Conservation (phyloP, 2,329 filamentous ascomycete species). For the Cladosporium sp. region DNA sequence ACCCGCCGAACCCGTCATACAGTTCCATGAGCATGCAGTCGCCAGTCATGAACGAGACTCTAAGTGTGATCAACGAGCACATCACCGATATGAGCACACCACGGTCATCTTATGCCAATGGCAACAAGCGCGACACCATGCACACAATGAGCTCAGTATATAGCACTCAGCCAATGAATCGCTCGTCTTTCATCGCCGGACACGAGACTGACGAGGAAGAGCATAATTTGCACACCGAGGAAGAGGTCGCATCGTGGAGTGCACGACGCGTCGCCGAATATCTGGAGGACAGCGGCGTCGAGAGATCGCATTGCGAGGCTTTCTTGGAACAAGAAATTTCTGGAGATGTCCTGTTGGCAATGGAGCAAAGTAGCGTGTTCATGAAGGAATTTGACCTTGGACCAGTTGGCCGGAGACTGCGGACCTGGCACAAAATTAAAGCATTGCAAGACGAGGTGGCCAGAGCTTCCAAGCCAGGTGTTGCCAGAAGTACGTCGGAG, state of each 20-base stretch:
- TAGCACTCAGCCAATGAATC: constrained; percentile 67
- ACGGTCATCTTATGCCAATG: constrained; percentile 46
- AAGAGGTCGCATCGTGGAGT: constrained; percentile 76
- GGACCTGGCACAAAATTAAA: constrained; percentile 97
- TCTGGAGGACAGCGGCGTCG: constrained; percentile 77
- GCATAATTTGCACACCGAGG: constrained; percentile 61
- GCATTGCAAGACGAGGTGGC: constrained; percentile 82
- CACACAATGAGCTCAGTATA: constrained; percentile 70
- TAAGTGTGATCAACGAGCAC: constrained; percentile 95
- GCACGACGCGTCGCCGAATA: constrained; percentile 83
- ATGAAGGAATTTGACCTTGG: constrained; percentile 94
- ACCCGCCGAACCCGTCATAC: constrained; percentile 6
- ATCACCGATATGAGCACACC: constrained; percentile 78
- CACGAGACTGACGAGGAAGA: constrained; percentile 95
- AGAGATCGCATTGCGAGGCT: constrained; percentile 85
- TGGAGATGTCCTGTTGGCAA: constrained; percentile 85
- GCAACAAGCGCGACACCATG: constrained; percentile 35
- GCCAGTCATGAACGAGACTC: constrained; percentile 88
- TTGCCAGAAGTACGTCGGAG: constrained; percentile 36
- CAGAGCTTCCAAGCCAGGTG: constrained; percentile 44
- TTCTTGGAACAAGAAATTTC: constrained; percentile 95
- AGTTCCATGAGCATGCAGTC: constrained; percentile 19
- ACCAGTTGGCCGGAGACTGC: constrained; percentile 80
- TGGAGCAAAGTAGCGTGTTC: constrained; percentile 93
- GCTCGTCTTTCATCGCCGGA: constrained; percentile 86